Conservation (phyloP, 73 alveolate species). For the Paramecium sexaurelia region DNA sequence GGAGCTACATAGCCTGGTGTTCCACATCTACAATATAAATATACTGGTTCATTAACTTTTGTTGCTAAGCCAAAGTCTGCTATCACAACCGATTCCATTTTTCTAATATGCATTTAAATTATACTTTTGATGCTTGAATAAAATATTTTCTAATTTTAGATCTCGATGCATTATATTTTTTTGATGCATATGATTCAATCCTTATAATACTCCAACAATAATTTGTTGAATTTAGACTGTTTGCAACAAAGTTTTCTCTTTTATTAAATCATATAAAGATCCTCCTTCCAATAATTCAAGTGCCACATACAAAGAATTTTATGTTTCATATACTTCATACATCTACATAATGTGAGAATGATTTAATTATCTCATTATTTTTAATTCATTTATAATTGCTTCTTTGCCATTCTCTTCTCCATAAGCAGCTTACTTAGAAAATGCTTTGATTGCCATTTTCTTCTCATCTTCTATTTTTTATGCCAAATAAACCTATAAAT, state of each 20-base stretch:
- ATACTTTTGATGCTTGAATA: constrained; percentile 7
- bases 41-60: constrained; percentile 42
- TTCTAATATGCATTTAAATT: background rate
- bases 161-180: constrained; percentile 38
- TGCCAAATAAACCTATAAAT: constrained; percentile 55
- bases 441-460: constrained; percentile 63
- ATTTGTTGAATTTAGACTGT: background rate
- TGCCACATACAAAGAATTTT: constrained; percentile 4
- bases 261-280: constrained; percentile 15
- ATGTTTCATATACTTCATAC: constrained; percentile 26
- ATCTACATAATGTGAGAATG: background rate
- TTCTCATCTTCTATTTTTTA: constrained; percentile 52
- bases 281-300: constrained; percentile 43
- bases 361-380: constrained; percentile 34
- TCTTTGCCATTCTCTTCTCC: constrained; percentile 62
- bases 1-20: constrained; percentile 70
- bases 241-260: background rate
- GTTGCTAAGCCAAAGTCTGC: constrained; percentile 68
- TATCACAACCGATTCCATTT: constrained; percentile 4
- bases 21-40: constrained; percentile 62
- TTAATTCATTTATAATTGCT: background rate
- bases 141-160: constrained; percentile 25
- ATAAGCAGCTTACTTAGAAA: constrained; percentile 64
- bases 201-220: background rate
- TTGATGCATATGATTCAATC: constrained; percentile 40